Base-by-base conservation (phyloP, 805 yeast species). In the Scheffersomyces amazonensis region DNA sequence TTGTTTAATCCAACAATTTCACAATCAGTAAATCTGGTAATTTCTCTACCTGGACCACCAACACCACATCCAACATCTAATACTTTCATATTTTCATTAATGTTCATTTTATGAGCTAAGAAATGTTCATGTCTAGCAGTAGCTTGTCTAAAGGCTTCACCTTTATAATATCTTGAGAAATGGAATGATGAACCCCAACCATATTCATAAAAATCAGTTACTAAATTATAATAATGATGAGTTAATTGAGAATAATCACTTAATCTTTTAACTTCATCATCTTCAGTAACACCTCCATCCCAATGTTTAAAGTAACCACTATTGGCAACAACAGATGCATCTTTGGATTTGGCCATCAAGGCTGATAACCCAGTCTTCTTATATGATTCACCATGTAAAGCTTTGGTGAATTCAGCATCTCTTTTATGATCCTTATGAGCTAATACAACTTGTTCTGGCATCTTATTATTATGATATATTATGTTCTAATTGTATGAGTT, bases 141-240 rank as follows among this genome's bases (percentile, higher is more conserved):
- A 31, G 97, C 95, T 66, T 91, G 98, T 56, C 78, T 71, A 71
- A 93, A 93, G 16, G 93, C 80, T 70, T 93, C 99, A 47, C 97
- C 97, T 59, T 73, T 75, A 73, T 87, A 91, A 72, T 83, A 93
- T 55, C 96, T 81, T 30, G 95, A 87, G 66, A 93, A 93, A 66
- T 93, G 99, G 87, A 93, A 93, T 12, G 96, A 87, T 13, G 96
- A 77, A 49, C 99, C 99, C 99, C 99, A 93, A 35, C 99, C 99
- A 66, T 93, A 91, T 71, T 93, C 99, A 75, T 93, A 93, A 57
- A 93, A 93, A 67, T 91, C 99, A 20, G 99, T 93, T 35, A 87
- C 97, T 60, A 91, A 80, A 70, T 93, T 93, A 74, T 91, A 91
- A 75, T 91, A 91, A 60, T 93, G 95, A 63, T 87, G 90, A 39